Evolutionary conservation across 352 stramenopile species (phyloP), one percentile per base, ranked within the genome.

Genomic region (Phytopythium vexans): DNA sequence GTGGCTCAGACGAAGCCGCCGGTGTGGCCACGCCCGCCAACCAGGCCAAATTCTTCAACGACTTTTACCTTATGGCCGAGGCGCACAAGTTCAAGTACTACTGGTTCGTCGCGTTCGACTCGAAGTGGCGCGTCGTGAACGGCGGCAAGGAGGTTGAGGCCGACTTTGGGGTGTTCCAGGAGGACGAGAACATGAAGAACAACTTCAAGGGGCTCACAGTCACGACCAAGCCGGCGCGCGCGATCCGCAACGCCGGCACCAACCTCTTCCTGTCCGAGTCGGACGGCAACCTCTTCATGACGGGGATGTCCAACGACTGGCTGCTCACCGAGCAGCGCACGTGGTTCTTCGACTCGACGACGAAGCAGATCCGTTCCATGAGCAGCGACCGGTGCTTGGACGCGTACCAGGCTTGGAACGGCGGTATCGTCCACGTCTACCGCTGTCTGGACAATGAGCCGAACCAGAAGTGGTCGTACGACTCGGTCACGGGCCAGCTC

Each of bases 51-150:
- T 91, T 80, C 57, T 89, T 89, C 54, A 58, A 66, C 5, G 68
- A 93, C 65, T 91, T 89, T 54, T 83, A 82, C 61, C 64, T 68
- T 10, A 59, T 84, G 62, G 80, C 76, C 14, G 54, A 53, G 12
- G 58, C 68, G 8, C 64, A 75, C 57, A 54, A 74, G 40, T 58
- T 89, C 14, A 56, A 76, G 14, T 90, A 88, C 71, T 93, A 82
- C 66, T 93, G 74, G 72, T 93, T 87, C 49, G 60, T 72, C 27
- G 74, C 76, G 12, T 86, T 89, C 38, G 82, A 93, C 61, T 80
- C 75, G 11, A 50, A 69, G 36, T 92, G 74, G 74, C 75, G 74
- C 36, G 60, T 75, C 32, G 50, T 48, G 8, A 76, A 85, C 44
- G 64, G 68, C 27, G 67, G 63, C 32, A 60, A 78, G 27, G 60